Evolutionary conservation across 495 filamentous ascomycete species (phyloP).

Genomic region (Cladorrhinum samala): DNA sequence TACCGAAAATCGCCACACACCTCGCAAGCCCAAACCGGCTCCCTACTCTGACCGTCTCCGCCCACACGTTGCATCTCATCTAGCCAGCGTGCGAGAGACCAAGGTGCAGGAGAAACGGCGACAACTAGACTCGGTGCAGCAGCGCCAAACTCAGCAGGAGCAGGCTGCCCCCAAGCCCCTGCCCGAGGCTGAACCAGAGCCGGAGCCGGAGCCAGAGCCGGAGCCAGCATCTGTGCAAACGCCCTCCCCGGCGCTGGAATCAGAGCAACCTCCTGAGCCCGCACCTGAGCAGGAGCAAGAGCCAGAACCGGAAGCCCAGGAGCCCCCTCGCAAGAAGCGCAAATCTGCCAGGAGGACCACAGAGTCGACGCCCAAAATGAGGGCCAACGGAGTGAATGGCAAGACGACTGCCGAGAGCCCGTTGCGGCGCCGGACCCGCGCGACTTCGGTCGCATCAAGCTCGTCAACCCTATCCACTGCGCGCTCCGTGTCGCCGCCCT

Average conservation of each 20-base stretch:
- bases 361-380: slow-evolving; percentile 16
- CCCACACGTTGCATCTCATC: slow-evolving; percentile 28
- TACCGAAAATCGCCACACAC: slow-evolving; percentile 24
- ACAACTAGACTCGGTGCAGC: background rate
- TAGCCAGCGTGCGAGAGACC: background rate
- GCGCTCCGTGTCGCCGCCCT: slow-evolving; percentile 26
- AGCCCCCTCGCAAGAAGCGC: slow-evolving; percentile 27
- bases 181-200: slow-evolving; percentile 3
- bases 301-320: slow-evolving; percentile 9
- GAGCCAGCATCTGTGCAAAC: background rate
- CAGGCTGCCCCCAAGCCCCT: background rate
- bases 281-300: background rate
- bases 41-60: slow-evolving; percentile 38
- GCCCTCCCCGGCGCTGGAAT: background rate
- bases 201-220: slow-evolving; percentile 1
- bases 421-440: slow-evolving; percentile 17
- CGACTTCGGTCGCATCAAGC: slow-evolving; percentile 21
- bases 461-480: slow-evolving; percentile 30
- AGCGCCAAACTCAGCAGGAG: background rate
- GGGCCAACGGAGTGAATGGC: slow-evolving; percentile 14
- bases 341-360: slow-evolving; percentile 19
- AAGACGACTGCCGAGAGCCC: slow-evolving; percentile 24
- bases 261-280: background rate
- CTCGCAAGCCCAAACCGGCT: slow-evolving; percentile 34
- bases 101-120: background rate